Base-by-base conservation (phyloP, 2,329 filamentous ascomycete genomes). In the Claviceps humidiphila region DNA sequence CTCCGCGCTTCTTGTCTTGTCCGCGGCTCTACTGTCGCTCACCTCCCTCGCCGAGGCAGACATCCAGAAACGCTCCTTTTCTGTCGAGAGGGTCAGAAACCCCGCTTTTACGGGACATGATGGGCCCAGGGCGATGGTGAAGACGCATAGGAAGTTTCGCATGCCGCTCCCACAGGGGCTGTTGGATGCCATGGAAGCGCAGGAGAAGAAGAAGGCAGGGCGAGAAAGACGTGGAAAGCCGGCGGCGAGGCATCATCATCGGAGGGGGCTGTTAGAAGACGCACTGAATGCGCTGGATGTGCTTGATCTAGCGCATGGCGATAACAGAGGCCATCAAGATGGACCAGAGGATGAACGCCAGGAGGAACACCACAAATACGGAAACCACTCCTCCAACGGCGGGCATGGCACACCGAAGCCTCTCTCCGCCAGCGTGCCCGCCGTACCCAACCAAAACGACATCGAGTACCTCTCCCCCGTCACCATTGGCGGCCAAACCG, bases 121-220 rank as follows among this genome's bases (percentile, higher is more conserved):
- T 68, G 82, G 83, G n/a, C 71, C 75, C 0, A 66, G 61, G 52
- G 81, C 83, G 49, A 72, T 90, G 58, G 67, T 76, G 49, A 85
- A 80, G 67, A 79, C 84, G 16, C 83, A 85, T 64, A 68, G 73
- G 59, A 90, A 90, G 65, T 89, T 77, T 65, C 75, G 77, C 56
- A 75, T 83, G 67, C 67, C 69, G 40, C 67, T 77, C 46, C 68
- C 73, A 2, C 59, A 69, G 2, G 68, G 66, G 7, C 63, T 76
- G 50, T 60, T 72, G 49, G 70, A 68, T 37, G 65, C 66, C 34
- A 55, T 69, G 40, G 63, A 59, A 43, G 60, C 57, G 8, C 61
- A 63, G 46, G 41, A 49, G 5, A 45, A 51, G 42, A 46, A 48
- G 46, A 14, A 42, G n/a, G 46, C 40, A 4, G 40, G 17, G 49